phyloP scores from a whole-genome alignment of 805 yeast genomes.

The Suhomyces tanzawaensis region DNA sequence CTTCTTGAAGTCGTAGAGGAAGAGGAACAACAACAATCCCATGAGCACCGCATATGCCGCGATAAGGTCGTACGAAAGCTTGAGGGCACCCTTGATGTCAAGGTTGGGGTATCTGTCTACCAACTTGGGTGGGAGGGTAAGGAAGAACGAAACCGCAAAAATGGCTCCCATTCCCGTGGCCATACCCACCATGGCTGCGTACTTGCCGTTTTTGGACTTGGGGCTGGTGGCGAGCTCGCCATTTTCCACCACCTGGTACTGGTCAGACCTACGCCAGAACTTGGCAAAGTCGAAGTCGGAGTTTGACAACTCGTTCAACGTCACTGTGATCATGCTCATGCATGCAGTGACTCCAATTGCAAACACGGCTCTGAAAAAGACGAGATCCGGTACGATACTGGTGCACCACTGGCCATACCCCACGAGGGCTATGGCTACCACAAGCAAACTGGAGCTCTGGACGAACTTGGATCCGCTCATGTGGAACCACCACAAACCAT shows the following conservation, averaged over 20 bases:
- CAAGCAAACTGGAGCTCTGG: conserved; percentile 46
- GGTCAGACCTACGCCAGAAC: conserved; percentile 10
- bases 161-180: conserved; percentile 68
- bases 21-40: conserved; percentile 38
- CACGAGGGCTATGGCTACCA: conserved; percentile 45
- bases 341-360: conserved; percentile 58
- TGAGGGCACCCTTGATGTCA: conserved; percentile 40
- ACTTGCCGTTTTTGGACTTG: conserved; percentile 40
- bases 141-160: conserved; percentile 52
- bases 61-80: conserved; percentile 48
- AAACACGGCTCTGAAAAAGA: conserved; percentile 52
- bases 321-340: conserved; percentile 59
- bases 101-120: conserved; percentile 38
- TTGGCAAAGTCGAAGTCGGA: conserved; percentile 38
- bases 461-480: conserved; percentile 54
- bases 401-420: conserved; percentile 43
- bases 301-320: conserved; percentile 53
- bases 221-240: neutral
- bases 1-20: conserved; percentile 44
- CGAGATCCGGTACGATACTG: conserved; percentile 46
- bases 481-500: conserved; percentile 11
- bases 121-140: conserved; percentile 56
- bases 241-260: neutral
- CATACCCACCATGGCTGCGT: conserved; percentile 60
- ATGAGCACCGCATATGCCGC: conserved; percentile 41